Evolutionary conservation across 1,139 yeast species (phyloP), one percentile per base, ranked within the genome.

Genomic region (Nadsonia commutata): DNA sequence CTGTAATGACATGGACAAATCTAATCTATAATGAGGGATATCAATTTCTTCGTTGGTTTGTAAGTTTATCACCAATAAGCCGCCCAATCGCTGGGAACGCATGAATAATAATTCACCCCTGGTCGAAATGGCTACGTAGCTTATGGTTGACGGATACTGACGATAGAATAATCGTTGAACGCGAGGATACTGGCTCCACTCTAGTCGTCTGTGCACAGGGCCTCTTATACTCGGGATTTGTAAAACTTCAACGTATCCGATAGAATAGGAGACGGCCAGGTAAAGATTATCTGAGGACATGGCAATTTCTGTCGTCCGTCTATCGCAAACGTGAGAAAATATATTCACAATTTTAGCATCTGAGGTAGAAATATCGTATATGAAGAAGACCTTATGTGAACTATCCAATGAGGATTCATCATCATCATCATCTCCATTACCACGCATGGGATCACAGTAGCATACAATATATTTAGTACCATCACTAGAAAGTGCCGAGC

Each of bases 11-110:
- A 57, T 48, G 20, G 48, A 40, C 3, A 58, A 48, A 37, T 58
- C 63, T 21, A 58, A 49, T 20, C 62, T 44, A 46, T 58, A 58
- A 43, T 58, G 63, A 2, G 59, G 60, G 22, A 58, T 48, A 38
- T 58, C 63, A 20, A 56, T 49, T 37, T 55, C 60, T 20, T 49
- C 53, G 2, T 50, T 49, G 1, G 58, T 53, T 11, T 45, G 43
- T 5, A 55, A 46, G 39, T 58, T 55, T 40, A 58, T 56, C 39
- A 57, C 41, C 3, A 52, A 45, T 16, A 58, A 46, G 4, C 63
- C 63, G 5, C 63, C 63, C 4, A 58, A 48, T 9, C 63, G 49
- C 17, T 51, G 49, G 18, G 57, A 54, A 6, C 59, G 48, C 17
- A 58, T 43, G 41, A 58, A 56, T 36, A 58, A 42, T 20, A 58